Evolutionary conservation across 352 stramenopile genomes (phyloP), one percentile per base, ranked within the genome.

Genomic region (Phytophthora chlamydospora): DNA sequence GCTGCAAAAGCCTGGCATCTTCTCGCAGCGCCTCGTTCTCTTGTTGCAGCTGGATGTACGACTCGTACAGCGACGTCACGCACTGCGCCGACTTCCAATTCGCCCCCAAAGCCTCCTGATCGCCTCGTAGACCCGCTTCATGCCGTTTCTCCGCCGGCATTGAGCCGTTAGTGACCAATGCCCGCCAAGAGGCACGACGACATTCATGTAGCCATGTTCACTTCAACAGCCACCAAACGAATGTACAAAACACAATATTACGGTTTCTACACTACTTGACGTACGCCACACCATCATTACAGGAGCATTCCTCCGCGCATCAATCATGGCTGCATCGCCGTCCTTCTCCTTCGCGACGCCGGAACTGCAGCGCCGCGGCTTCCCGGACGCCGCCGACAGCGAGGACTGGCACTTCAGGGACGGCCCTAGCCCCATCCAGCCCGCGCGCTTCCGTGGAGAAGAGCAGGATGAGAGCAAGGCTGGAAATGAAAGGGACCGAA

Each of bases 11-110:
- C 12, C 36, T 36, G 12, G 57, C 45, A 31, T 60, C 57, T 13
- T 60, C 31, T 0, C 73, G 54, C 35, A 86, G 39, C 32, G 83
- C 68, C 39, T 83, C 63, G 6, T 76, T 71, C 11, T 44, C 78
- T 19, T 76, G 67, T 61, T 91, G 76, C 27, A 90, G 33, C 35
- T 81, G 69, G 12, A 86, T 73, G 57, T 88, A 89, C 53, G 84
- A 82, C 46, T 93, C 82, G 58, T 89, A 91, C 14, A 93, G 80
- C 38, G 82, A 89, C 14, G 76, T 90, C 38, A 91, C 81, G 38
- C 81, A 90, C 17, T 89, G 78, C 38, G 78, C 83, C 54, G 80
- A 90, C 64, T 86, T 82, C 83, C 80, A 91, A 50, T 91, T 81
- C 8, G 71, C 63, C 2, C 64, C 56, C 2, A 90, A 54, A 9